Percentiles rank a stretch among this genome's conserved stretches.
Conservation (phyloP, 1,284 basidiomycete species). For the Coriolopsis trogii region DNA sequence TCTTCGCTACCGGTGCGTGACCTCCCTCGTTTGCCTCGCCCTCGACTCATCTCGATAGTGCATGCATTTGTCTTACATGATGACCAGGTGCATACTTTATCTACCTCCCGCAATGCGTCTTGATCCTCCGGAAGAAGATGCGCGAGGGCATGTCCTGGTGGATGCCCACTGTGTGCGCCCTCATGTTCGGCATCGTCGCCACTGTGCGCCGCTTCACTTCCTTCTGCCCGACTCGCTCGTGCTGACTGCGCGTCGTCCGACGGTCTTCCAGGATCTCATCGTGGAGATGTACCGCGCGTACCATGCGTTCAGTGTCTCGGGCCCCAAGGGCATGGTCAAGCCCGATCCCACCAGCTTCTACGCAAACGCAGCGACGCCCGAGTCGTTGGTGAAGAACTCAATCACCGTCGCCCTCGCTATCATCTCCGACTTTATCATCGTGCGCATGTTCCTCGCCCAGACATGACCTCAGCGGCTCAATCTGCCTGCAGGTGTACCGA, state of each 20-base stretch:
- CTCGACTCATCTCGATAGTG: no score
- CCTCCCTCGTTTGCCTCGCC: not conserved
- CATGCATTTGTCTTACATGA: no score
- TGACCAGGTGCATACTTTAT: constrained; percentile 10
- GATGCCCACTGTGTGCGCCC: constrained; percentile 1
- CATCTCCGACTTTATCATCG: constrained; percentile 9
- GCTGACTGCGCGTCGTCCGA: not conserved
- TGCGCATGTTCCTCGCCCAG: no score
- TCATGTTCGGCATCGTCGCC: constrained; percentile 4
- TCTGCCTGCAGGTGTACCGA: constrained; percentile 7
- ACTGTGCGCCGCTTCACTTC: not conserved
- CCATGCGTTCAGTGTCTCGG: constrained; percentile 1
- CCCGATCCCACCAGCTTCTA: constrained; percentile 3
- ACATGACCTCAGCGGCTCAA: no score
- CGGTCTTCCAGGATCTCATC: not conserved
- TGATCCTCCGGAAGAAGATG: constrained; percentile 4
- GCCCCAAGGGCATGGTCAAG: not conserved
- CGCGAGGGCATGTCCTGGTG: constrained; percentile 7
- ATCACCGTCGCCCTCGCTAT: constrained; percentile 7
- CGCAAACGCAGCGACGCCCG: constrained; percentile 1
- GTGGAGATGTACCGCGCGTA: constrained; percentile 3
- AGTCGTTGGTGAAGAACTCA: constrained; percentile 6
- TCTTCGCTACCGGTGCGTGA: constrained; percentile 3
- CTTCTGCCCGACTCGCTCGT: not conserved
- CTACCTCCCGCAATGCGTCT: constrained; percentile 4